Conservation (phyloP, 805 yeast species). For the Candida orba region DNA sequence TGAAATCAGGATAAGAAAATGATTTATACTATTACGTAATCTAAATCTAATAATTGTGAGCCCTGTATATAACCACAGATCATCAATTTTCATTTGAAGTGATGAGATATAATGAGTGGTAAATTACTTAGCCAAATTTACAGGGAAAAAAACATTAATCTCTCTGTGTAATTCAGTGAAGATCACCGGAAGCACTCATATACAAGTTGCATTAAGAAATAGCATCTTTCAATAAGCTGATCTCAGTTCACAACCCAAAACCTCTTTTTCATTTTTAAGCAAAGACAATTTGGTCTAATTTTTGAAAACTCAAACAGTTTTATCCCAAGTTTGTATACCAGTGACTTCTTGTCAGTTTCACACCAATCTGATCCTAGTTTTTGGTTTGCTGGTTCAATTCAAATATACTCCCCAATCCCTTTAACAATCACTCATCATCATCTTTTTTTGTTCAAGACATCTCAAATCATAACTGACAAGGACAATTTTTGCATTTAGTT, state of each 20-base stretch:
- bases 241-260: too few relatives aligned
- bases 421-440: neutral
- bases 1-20: too few relatives aligned
- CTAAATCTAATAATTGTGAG: neutral
- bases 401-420: neutral
- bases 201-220: too few relatives aligned
- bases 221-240: too few relatives aligned
- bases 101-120: neutral
- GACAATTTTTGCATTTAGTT: neutral
- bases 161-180: too few relatives aligned
- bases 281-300: too few relatives aligned
- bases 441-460: neutral
- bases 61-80: slow-evolving; percentile 1
- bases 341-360: neutral
- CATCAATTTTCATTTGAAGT: neutral
- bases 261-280: too few relatives aligned
- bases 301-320: neutral
- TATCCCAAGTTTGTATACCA: neutral
- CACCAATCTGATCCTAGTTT: neutral
- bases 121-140: too few relatives aligned
- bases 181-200: too few relatives aligned
- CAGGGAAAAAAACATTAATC: too few relatives aligned
- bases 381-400: neutral
- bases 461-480: neutral
- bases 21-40: too few relatives aligned